Percentiles rank a stretch among this genome's conserved stretches.
These are phyloP conservation scores for Lactarius vividus DNA, from an alignment of 768 basidiomycete genomes.

Conservation along the genomic window DNA sequence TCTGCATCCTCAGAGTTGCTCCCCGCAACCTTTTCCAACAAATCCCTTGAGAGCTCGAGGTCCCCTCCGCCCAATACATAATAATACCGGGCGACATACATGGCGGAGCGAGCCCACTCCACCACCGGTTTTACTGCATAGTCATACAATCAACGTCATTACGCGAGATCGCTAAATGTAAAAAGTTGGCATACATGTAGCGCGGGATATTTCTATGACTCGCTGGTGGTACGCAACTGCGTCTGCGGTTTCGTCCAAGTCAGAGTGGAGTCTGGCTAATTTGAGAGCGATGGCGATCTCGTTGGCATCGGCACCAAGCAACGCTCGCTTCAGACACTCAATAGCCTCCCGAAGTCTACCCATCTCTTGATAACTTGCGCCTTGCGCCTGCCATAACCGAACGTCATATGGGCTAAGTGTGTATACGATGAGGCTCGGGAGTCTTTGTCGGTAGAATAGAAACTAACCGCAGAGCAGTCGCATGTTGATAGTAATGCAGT, in stretches of 20 bases:
- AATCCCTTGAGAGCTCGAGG: slow-evolving; percentile 66
- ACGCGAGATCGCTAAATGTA: neutral
- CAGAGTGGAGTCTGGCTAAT: slow-evolving; percentile 68
- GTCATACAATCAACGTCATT: slow-evolving; percentile 30
- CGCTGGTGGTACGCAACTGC: slow-evolving; percentile 80
- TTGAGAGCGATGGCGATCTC: slow-evolving; percentile 72
- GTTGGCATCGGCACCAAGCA: slow-evolving; percentile 74
- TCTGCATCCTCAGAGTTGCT: slow-evolving; percentile 28
- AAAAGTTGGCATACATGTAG: slow-evolving; percentile 47
- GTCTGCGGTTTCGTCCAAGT: slow-evolving; percentile 61
- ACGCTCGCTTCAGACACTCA: slow-evolving; percentile 86
- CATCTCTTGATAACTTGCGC: slow-evolving; percentile 90
- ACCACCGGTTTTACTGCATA: slow-evolving; percentile 60
- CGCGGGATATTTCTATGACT: slow-evolving; percentile 69
- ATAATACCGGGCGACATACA: slow-evolving; percentile 82
- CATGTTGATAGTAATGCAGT: slow-evolving; percentile 93
- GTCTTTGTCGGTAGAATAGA: neutral
- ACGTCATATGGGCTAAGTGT: slow-evolving; percentile 84
- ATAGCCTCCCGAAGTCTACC: slow-evolving; percentile 87
- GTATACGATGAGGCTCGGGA: slow-evolving; percentile 3
- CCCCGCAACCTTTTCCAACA: slow-evolving; percentile 57
- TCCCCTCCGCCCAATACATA: slow-evolving; percentile 61
- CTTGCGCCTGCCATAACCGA: slow-evolving; percentile 93
- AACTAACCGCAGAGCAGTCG: slow-evolving; percentile 81
- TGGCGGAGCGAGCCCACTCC: slow-evolving; percentile 80